phyloP scores from a whole-genome alignment of 225 moss, liverwort and hornwort genomes.

The Climacium dendroides region DNA sequence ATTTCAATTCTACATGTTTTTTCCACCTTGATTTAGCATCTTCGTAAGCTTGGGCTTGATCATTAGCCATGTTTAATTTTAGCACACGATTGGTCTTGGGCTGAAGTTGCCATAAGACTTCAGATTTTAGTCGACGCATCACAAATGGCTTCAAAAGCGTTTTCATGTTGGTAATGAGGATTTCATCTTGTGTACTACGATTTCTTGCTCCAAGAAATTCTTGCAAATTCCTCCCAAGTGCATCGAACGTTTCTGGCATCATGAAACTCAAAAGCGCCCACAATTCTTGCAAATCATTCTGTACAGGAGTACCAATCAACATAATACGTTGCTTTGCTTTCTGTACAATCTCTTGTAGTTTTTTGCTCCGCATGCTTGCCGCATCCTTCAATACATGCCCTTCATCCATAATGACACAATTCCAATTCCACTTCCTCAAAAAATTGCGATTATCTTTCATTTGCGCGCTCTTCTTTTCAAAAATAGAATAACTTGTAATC shows the following conservation, averaged over 20 bases:
- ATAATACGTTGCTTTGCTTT: background rate
- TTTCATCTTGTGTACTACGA: background rate
- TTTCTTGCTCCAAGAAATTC: background rate
- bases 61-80: background rate
- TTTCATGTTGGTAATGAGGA: background rate
- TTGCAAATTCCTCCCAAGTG: background rate
- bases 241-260: background rate
- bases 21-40: background rate
- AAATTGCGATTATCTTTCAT: background rate
- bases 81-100: background rate
- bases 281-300: background rate
- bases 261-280: background rate
- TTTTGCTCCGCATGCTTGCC: background rate
- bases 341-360: background rate
- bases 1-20: background rate
- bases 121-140: background rate
- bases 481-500: background rate
- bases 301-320: background rate
- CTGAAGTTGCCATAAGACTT: background rate
- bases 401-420: background rate
- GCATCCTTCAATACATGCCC: background rate
- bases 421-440: background rate
- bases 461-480: background rate
- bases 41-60: background rate
- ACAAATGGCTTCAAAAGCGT: background rate